Conservation (phyloP, 768 basidiomycete species). For the Boletus subparvulus region DNA sequence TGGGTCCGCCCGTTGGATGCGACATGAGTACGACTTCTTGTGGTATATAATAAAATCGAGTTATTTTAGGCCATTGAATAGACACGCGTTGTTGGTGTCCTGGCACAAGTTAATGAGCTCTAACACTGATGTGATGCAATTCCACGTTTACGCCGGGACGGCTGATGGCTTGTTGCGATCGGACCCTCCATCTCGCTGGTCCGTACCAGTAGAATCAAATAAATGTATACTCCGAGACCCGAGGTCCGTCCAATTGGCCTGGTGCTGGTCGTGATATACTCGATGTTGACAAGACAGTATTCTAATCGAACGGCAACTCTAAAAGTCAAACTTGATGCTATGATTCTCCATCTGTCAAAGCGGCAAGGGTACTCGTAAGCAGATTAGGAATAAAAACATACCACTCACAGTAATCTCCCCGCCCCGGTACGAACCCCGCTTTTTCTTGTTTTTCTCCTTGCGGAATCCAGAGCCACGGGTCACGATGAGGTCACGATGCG, state of each 20-base stretch:
- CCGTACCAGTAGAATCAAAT: neutral
- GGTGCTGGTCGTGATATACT: neutral
- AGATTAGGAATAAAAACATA: neutral
- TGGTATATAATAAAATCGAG: neutral
- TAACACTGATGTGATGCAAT: neutral
- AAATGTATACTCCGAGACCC: neutral
- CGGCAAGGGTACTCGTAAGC: neutral
- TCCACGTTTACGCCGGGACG: too few relatives aligned
- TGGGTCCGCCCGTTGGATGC: slow-evolving; percentile 44
- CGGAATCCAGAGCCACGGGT: slow-evolving; percentile 94
- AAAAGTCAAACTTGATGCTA: slow-evolving; percentile 81
- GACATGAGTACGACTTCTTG: neutral
- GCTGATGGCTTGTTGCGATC: too few relatives aligned
- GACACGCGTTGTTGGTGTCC: neutral
- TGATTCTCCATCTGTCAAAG: slow-evolving; percentile 66
- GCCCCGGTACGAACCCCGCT: slow-evolving; percentile 89
- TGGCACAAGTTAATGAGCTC: neutral
- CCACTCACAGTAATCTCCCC: slow-evolving; percentile 87
- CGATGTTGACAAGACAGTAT: neutral
- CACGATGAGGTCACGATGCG: slow-evolving; percentile 84
- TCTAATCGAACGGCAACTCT: neutral
- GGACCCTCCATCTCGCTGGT: neutral
- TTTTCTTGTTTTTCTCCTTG: slow-evolving; percentile 99
- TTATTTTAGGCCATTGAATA: neutral
- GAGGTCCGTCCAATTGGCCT: too few relatives aligned